A percentile compares a stretch with the other conserved stretches of the same genome.
Conservation (phyloP, 2,329 filamentous ascomycete genomes). For the Xylaria sp. region DNA sequence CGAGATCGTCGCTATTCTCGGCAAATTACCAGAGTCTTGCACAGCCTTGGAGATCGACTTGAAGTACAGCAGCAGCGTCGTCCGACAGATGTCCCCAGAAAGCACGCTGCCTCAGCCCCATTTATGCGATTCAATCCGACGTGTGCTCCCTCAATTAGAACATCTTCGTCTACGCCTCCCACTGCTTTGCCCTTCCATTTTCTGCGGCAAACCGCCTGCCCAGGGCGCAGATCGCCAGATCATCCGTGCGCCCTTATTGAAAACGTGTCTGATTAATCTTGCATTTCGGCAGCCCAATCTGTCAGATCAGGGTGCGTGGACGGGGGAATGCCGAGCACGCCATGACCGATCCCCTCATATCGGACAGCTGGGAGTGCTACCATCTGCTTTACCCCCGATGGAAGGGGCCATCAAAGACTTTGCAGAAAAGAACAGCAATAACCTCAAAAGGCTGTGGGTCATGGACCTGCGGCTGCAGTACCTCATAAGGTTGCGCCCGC, state of each 20-base stretch:
- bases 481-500: not conserved
- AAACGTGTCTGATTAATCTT: constrained; percentile 36
- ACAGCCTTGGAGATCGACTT: constrained; percentile 11
- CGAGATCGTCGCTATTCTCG: not conserved
- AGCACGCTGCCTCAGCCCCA: not conserved
- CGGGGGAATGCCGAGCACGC: not conserved
- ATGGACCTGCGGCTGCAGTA: constrained; percentile 25
- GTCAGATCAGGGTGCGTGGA: constrained; percentile 9
- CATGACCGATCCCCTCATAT: not conserved
- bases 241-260: constrained; percentile 25
- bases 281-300: constrained; percentile 21
- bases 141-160: constrained; percentile 25
- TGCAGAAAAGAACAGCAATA: constrained; percentile 20
- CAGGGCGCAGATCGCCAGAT: constrained; percentile 21
- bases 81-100: no score
- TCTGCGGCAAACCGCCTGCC: constrained; percentile 12
- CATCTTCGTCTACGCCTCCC: constrained; percentile 30
- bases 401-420: constrained; percentile 24
- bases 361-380: not conserved
- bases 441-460: constrained; percentile 30
- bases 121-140: constrained; percentile 28
- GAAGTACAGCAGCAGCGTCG: not conserved
- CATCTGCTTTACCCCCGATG: constrained; percentile 28
- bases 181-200: constrained; percentile 29
- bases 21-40: constrained; percentile 6